Evolutionary conservation across 2,329 filamentous ascomycete species (phyloP).

Genomic region (Ascochyta lentis): DNA sequence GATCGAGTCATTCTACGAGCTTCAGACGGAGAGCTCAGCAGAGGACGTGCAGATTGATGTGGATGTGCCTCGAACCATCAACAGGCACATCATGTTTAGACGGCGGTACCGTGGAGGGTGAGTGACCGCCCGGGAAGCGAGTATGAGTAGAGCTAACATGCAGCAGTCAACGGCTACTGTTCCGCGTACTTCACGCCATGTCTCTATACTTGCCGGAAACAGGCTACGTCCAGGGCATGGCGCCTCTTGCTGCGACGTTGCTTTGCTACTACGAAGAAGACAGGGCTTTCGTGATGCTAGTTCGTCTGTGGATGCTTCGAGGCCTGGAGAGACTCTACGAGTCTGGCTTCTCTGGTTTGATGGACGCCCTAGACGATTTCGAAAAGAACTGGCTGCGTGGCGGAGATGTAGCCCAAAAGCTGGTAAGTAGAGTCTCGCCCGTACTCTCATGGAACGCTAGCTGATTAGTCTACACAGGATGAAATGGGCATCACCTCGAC

Average conservation of each 20-base stretch:
- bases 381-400: constrained; percentile 80
- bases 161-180: constrained; percentile 76
- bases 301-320: constrained; percentile 89
- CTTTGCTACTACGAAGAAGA: constrained; percentile 98
- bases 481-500: constrained; percentile 84
- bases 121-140: constrained; percentile 8
- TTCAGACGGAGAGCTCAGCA: constrained; percentile 76
- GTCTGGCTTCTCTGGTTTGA: constrained; percentile 82
- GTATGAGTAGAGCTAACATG: constrained; percentile 22
- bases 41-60: constrained; percentile 98
- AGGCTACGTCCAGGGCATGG: constrained; percentile 98
- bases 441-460: constrained; percentile 4
- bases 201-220: constrained; percentile 89
- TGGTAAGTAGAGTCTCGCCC: constrained; percentile 63
- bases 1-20: constrained; percentile 71
- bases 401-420: constrained; percentile 78
- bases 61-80: constrained; percentile 94
- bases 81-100: constrained; percentile 96
- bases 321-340: constrained; percentile 86
- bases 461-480: constrained; percentile 56
- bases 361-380: constrained; percentile 85
- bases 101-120: constrained; percentile 83
- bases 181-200: constrained; percentile 89
- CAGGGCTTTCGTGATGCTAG: constrained; percentile 91
- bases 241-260: constrained; percentile 86